These are phyloP conservation scores for Mucor velutinosus DNA, from an alignment of 371 early-diverging fungal genomes.

Conservation along the genomic window DNA sequence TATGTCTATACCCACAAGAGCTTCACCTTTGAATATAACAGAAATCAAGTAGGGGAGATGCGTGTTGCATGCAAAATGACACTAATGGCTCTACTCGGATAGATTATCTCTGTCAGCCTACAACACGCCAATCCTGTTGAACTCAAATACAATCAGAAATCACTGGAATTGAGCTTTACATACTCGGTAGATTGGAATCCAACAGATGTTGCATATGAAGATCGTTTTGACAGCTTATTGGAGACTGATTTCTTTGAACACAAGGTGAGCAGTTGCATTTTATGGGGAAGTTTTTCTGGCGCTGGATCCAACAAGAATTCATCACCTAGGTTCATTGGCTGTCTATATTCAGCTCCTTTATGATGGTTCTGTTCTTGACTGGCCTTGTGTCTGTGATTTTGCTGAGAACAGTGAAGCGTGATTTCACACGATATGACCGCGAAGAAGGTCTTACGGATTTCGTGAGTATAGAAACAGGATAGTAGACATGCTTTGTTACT, in stretches of 20 bases:
- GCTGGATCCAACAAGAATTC: background rate
- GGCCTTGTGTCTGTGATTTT: slow-evolving; percentile 77
- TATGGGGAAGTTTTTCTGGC: background rate
- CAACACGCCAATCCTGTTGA: slow-evolving; percentile 42
- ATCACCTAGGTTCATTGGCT: slow-evolving; percentile 80
- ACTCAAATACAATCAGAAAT: slow-evolving; percentile 23
- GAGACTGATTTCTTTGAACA: slow-evolving; percentile 81
- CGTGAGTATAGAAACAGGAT: slow-evolving; percentile 37
- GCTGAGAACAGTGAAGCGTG: slow-evolving; percentile 73
- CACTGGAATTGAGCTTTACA: slow-evolving; percentile 63
- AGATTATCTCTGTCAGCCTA: slow-evolving; percentile 60
- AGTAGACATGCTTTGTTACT: background rate
- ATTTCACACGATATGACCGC: slow-evolving; percentile 81
- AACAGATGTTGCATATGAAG: slow-evolving; percentile 60
- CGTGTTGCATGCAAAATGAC: background rate
- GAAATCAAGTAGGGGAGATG: slow-evolving; percentile 40
- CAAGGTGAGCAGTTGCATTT: slow-evolving; percentile 46
- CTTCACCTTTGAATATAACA: slow-evolving; percentile 65
- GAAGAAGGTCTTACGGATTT: slow-evolving; percentile 76
- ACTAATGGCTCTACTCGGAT: background rate
- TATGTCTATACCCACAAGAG: slow-evolving; percentile 67
- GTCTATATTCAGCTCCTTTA: slow-evolving; percentile 82
- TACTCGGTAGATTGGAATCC: slow-evolving; percentile 73
- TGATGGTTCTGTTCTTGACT: slow-evolving; percentile 81
- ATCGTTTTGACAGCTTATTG: slow-evolving; percentile 69